phyloP scores from a whole-genome alignment of 2,329 filamentous ascomycete genomes.

The Aureobasidium sp. region DNA sequence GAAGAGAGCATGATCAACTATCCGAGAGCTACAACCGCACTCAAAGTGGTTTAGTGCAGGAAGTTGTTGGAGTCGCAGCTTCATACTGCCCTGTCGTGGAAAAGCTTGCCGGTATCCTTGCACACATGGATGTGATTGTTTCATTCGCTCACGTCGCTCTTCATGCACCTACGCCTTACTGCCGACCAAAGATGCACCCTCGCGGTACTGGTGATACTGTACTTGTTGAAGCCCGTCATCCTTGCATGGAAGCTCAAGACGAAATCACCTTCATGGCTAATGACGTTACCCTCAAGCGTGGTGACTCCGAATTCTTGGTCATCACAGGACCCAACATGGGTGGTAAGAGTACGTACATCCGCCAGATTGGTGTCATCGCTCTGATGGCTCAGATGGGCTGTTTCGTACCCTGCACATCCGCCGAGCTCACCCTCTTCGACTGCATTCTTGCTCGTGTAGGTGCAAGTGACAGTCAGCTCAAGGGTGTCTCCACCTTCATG shows the following conservation, averaged over 20 bases:
- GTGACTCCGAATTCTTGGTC: conserved; percentile 81
- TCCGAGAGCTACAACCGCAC: conserved; percentile 93
- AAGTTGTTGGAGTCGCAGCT: conserved; percentile 87
- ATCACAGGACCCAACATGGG: conserved; percentile 99
- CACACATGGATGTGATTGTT: conserved; percentile 91
- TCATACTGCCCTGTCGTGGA: conserved; percentile 94
- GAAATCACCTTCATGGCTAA: conserved; percentile 99
- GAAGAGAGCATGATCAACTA: conserved; percentile 87
- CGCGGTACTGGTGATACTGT: conserved; percentile 83
- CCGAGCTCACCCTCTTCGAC: conserved; percentile 92
- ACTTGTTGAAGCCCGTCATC: conserved; percentile 88
- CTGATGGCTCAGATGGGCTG: conserved; percentile 96
- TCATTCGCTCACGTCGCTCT: conserved; percentile 89
- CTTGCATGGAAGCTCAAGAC: conserved; percentile 98
- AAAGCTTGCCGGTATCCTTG: conserved; percentile 76
- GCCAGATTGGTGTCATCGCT: conserved; percentile 92
- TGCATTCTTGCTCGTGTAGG: conserved; percentile 94
- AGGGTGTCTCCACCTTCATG: conserved; percentile 98
- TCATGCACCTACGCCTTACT: conserved; percentile 86
- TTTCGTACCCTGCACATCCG: conserved; percentile 86
- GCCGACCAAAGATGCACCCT: conserved; percentile 81
- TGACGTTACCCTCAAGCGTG: conserved; percentile 74
- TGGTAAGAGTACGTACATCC: conserved; percentile 96
- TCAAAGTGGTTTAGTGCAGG: conserved; percentile 80
- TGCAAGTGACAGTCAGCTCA: conserved; percentile 91